These are phyloP conservation scores for Phytophthora foliorum DNA, from an alignment of 352 stramenopile genomes.

Conservation along the genomic window DNA sequence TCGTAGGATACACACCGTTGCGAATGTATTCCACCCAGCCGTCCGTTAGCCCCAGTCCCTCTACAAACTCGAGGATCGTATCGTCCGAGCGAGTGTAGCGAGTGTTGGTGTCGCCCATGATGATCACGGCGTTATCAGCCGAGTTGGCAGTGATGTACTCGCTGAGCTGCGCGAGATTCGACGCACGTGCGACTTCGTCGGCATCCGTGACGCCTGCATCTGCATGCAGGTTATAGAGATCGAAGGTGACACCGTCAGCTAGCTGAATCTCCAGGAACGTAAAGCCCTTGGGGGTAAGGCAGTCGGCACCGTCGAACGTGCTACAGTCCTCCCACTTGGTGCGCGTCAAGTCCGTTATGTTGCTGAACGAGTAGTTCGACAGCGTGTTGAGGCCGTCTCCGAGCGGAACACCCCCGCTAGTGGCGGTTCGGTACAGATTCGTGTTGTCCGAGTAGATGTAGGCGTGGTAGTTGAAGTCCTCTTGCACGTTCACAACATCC, in stretches of 20 bases:
- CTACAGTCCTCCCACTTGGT: slow-evolving; percentile 59
- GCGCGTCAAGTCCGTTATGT: slow-evolving; percentile 50
- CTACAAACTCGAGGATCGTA: slow-evolving; percentile 44
- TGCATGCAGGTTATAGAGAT: slow-evolving; percentile 65
- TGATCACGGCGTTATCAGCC: slow-evolving; percentile 52
- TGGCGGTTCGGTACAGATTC: slow-evolving; percentile 50
- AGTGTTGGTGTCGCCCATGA: slow-evolving; percentile 67
- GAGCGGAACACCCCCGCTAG: slow-evolving; percentile 50
- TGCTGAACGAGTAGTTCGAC: slow-evolving; percentile 54
- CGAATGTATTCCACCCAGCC: slow-evolving; percentile 55
- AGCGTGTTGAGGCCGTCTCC: slow-evolving; percentile 60
- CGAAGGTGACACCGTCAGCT: slow-evolving; percentile 51
- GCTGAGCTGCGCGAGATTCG: slow-evolving; percentile 55
- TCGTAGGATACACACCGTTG: slow-evolving; percentile 40
- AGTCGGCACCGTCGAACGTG: slow-evolving; percentile 58
- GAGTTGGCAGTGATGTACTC: slow-evolving; percentile 55
- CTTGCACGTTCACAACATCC: slow-evolving; percentile 49
- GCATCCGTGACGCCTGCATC: slow-evolving; percentile 47
- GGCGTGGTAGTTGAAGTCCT: slow-evolving; percentile 58
- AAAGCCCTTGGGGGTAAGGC: slow-evolving; percentile 64
- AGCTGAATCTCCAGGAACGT: slow-evolving; percentile 57
- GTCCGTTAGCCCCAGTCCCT: slow-evolving; percentile 46
- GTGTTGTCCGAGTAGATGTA: slow-evolving; percentile 53
- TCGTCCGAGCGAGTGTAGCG: slow-evolving; percentile 56
- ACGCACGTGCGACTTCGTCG: slow-evolving; percentile 41